Evolutionary conservation across 1,139 yeast species (phyloP).

Genomic region (Yamadazyma blattariae): DNA sequence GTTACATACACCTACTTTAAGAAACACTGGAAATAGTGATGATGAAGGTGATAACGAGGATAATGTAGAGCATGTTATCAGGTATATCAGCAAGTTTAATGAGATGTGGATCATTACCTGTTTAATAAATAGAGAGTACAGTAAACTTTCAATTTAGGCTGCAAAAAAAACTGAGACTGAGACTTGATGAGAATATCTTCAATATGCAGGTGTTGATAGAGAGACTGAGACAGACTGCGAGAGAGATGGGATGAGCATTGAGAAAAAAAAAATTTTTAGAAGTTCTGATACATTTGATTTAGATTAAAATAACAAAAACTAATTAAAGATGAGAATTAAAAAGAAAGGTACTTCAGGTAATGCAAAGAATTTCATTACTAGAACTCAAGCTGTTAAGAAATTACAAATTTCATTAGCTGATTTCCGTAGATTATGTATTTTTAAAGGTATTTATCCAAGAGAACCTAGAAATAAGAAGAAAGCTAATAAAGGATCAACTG

Average conservation of each 20-base stretch:
- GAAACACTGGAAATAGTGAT: neutral
- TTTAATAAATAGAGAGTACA: constrained; percentile 9
- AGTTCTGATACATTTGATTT: neutral
- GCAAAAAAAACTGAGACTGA: too few relatives aligned
- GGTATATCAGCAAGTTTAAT: constrained; percentile 12
- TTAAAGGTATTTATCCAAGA: constrained; percentile 94
- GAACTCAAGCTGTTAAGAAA: constrained; percentile 93
- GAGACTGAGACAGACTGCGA: too few relatives aligned
- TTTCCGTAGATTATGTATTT: constrained; percentile 94
- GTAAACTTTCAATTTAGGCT: too few relatives aligned
- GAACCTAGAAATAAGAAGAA: constrained; percentile 95
- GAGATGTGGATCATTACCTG: constrained; percentile 16
- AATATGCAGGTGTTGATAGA: too few relatives aligned
- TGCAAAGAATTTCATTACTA: constrained; percentile 87
- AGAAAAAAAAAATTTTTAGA: constrained; percentile 8
- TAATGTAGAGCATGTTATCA: neutral
- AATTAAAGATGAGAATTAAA: constrained; percentile 41
- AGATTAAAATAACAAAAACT: neutral
- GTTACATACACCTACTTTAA: too few relatives aligned
- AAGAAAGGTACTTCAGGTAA: constrained; percentile 86
- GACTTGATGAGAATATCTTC: too few relatives aligned
- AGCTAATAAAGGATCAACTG: constrained; percentile 96
- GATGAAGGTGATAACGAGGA: too few relatives aligned
- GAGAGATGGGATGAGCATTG: constrained; percentile 3
- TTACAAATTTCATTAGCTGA: constrained; percentile 96